These are phyloP conservation scores for Scheffersomyces parashehatae DNA, from an alignment of 1,139 yeast genomes.

Conservation along the genomic window DNA sequence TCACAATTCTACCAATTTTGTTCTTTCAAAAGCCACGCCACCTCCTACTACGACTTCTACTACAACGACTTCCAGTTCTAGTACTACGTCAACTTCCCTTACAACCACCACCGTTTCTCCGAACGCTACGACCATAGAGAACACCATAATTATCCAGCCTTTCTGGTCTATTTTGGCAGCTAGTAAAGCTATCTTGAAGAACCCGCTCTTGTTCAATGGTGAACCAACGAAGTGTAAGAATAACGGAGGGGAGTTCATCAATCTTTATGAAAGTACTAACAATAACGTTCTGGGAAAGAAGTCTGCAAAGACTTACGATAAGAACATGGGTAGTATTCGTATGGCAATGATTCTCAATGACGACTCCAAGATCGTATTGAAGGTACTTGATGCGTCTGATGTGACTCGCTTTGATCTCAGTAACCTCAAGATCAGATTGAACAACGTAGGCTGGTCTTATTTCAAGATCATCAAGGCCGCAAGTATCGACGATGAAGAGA, in stretches of 20 bases:
- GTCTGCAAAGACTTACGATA: not conserved
- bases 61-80: constrained; percentile 11
- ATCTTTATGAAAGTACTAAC: constrained; percentile 10
- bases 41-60: constrained; percentile 13
- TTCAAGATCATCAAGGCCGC: constrained; percentile 34
- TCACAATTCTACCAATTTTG: constrained; percentile 1
- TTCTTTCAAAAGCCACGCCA: not conserved
- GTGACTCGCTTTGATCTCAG: constrained; percentile 11
- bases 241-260: constrained; percentile 25
- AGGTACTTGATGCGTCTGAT: constrained; percentile 31
- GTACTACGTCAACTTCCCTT: constrained; percentile 12
- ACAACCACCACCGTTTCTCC: constrained; percentile 16
- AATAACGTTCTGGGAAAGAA: not conserved
- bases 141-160: constrained; percentile 50
- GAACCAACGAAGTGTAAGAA: constrained; percentile 15
- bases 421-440: constrained; percentile 50
- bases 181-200: constrained; percentile 51
- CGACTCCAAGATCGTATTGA: constrained; percentile 42
- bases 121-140: constrained; percentile 30
- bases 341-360: constrained; percentile 32
- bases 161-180: constrained; percentile 71
- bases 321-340: not conserved
- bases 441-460: constrained; percentile 61
- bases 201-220: constrained; percentile 34
- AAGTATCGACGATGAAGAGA: constrained; percentile 23